Conservation (phyloP, 2,329 filamentous ascomycete genomes). For the Diaporthe australafricana region DNA sequence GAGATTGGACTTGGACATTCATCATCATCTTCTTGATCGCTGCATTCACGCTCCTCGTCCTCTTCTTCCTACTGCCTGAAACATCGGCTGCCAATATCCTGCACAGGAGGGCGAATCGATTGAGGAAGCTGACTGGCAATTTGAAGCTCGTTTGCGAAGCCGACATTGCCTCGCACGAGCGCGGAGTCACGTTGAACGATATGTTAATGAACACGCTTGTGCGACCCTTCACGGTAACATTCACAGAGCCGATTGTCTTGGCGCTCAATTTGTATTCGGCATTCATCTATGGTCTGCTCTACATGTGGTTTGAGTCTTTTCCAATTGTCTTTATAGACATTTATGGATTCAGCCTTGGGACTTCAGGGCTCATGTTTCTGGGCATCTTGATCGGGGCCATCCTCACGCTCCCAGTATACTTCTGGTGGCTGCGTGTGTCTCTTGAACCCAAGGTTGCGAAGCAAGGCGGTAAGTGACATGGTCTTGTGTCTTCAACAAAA, state of each 20-base stretch:
- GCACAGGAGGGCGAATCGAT: slow-evolving; percentile 61
- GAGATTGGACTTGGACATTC: slow-evolving; percentile 72
- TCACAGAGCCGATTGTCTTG: slow-evolving; percentile 64
- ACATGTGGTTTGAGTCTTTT: slow-evolving; percentile 66
- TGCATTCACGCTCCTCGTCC: slow-evolving; percentile 65
- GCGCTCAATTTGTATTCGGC: slow-evolving; percentile 69
- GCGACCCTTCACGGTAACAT: slow-evolving; percentile 69
- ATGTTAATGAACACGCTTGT: slow-evolving; percentile 63
- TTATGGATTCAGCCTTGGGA: slow-evolving; percentile 62
- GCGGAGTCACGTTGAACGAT: slow-evolving; percentile 53
- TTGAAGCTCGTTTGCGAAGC: slow-evolving; percentile 65
- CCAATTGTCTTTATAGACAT: slow-evolving; percentile 62
- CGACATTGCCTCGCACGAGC: slow-evolving; percentile 55
- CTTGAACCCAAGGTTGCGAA: slow-evolving; percentile 71
- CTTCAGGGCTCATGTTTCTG: slow-evolving; percentile 60
- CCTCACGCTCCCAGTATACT: slow-evolving; percentile 65
- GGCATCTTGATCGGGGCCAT: slow-evolving; percentile 59
- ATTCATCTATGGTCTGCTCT: slow-evolving; percentile 61
- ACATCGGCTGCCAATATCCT: slow-evolving; percentile 66
- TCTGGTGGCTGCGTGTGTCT: slow-evolving; percentile 73
- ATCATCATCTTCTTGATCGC: slow-evolving; percentile 73
- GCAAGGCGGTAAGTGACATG: slow-evolving; percentile 56
- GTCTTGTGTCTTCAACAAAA: too few relatives aligned
- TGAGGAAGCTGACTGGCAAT: slow-evolving; percentile 51
- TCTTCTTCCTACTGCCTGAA: slow-evolving; percentile 74